These are phyloP conservation scores for Cercospora sp. DNA, from an alignment of 2,329 filamentous ascomycete genomes.

Conservation along the genomic window DNA sequence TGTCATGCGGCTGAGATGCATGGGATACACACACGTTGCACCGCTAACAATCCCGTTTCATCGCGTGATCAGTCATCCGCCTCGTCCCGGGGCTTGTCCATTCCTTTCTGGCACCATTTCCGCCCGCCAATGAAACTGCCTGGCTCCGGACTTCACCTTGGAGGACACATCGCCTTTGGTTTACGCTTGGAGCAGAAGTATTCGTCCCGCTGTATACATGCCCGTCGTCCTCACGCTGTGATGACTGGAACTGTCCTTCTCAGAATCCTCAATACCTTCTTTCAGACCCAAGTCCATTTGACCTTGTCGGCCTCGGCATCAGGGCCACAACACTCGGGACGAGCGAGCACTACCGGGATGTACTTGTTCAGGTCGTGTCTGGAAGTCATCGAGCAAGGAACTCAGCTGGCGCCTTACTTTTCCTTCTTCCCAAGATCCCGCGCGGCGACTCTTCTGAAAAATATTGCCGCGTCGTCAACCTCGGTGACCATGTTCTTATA, in stretches of 20 bases:
- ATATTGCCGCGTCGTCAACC: no score
- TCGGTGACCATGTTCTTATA: no score
- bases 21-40: not conserved
- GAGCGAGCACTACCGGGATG: no score
- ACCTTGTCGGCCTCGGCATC: no score
- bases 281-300: no score
- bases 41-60: not conserved
- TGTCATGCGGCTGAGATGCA: constrained; percentile 12
- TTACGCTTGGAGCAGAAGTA: not conserved
- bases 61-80: constrained; percentile 7
- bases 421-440: no score
- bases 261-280: no score
- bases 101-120: not conserved
- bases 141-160: not conserved
- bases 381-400: no score
- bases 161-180: not conserved
- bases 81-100: constrained; percentile 1
- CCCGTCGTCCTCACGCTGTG: not conserved
- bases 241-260: not conserved
- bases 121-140: constrained; percentile 6
- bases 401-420: no score
- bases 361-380: no score
- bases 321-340: no score
- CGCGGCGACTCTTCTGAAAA: no score
- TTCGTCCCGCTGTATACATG: not conserved